A percentile compares a stretch with the other conserved stretches of the same genome.
phyloP scores from a whole-genome alignment of 768 basidiomycete genomes.

The Brasilioporus rufonigricans region DNA sequence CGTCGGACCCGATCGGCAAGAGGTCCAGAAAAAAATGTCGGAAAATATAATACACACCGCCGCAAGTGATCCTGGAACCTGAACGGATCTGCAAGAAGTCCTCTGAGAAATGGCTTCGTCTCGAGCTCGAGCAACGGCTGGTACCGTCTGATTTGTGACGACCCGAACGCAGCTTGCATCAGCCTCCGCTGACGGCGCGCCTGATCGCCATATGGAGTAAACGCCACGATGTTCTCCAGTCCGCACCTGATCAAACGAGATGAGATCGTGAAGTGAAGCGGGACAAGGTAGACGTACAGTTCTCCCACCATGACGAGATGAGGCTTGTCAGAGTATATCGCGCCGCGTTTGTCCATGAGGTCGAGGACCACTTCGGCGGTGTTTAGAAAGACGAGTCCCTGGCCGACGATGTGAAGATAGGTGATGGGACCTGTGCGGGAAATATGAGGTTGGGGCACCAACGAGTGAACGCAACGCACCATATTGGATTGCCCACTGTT shows the following conservation, averaged over 20 bases:
- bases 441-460: background rate
- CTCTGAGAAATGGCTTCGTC: slow-evolving; percentile 55
- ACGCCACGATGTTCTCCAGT: slow-evolving; percentile 70
- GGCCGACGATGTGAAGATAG: slow-evolving; percentile 63
- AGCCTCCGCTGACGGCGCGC: slow-evolving; percentile 64
- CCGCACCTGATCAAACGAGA: slow-evolving; percentile 40
- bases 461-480: slow-evolving; percentile 40
- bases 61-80: slow-evolving; percentile 36
- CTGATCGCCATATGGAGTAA: slow-evolving; percentile 63
- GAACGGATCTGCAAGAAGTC: slow-evolving; percentile 45
- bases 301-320: slow-evolving; percentile 68
- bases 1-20: background rate
- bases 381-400: slow-evolving; percentile 67
- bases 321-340: slow-evolving; percentile 76
- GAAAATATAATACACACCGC: slow-evolving; percentile 20
- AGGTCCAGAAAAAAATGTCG: background rate
- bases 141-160: slow-evolving; percentile 52
- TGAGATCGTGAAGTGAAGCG: background rate
- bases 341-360: slow-evolving; percentile 66
- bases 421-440: slow-evolving; percentile 49
- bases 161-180: slow-evolving; percentile 61
- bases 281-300: slow-evolving; percentile 43
- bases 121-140: slow-evolving; percentile 55
- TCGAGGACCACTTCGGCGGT: slow-evolving; percentile 57
- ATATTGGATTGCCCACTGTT: slow-evolving; percentile 59